Percentiles rank a stretch among this genome's conserved stretches.
Conservation (phyloP, 129 eudicot species). For the Pittosporum tobira region DNA sequence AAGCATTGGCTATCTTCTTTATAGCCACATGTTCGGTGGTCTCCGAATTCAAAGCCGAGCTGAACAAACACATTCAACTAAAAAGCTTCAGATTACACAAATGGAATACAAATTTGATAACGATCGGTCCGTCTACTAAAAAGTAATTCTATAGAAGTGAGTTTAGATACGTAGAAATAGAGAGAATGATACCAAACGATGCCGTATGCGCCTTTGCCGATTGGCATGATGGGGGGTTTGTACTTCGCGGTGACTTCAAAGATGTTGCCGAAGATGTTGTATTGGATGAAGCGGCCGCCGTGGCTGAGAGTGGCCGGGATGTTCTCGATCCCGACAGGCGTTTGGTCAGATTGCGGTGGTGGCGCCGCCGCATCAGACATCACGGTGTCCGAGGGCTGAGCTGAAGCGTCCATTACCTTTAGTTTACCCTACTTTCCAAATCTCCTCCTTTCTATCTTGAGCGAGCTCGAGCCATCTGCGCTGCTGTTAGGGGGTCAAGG, state of each 20-base stretch:
- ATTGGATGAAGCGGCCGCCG: slow-evolving; percentile 75
- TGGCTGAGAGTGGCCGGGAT: slow-evolving; percentile 71
- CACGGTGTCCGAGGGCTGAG: slow-evolving; percentile 53
- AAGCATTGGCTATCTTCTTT: slow-evolving; percentile 84
- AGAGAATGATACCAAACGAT: slow-evolving; percentile 51
- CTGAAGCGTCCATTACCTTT: slow-evolving; percentile 57
- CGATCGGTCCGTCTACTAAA: too few relatives aligned
- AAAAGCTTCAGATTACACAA: neutral
- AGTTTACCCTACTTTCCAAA: slow-evolving; percentile 22
- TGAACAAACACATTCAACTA: slow-evolving; percentile 11
- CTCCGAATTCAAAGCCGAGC: slow-evolving; percentile 87
- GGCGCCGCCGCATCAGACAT: slow-evolving; percentile 57
- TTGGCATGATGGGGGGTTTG: slow-evolving; percentile 78
- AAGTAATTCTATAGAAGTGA: too few relatives aligned
- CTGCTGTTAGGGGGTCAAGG: too few relatives aligned
- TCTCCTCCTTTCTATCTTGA: too few relatives aligned
- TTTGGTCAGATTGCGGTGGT: slow-evolving; percentile 16
- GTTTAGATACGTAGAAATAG: too few relatives aligned
- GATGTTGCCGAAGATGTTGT: slow-evolving; percentile 69
- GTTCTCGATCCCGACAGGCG: slow-evolving; percentile 32
- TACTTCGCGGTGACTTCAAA: slow-evolving; percentile 83
- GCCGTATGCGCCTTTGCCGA: slow-evolving; percentile 92
- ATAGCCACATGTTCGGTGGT: slow-evolving; percentile 80
- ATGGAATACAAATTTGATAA: too few relatives aligned
- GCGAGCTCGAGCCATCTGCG: too few relatives aligned